A percentile compares a stretch with the other conserved stretches of the same genome.
Conservation (phyloP, 306 rosid genomes). For the Betula pendula region DNA sequence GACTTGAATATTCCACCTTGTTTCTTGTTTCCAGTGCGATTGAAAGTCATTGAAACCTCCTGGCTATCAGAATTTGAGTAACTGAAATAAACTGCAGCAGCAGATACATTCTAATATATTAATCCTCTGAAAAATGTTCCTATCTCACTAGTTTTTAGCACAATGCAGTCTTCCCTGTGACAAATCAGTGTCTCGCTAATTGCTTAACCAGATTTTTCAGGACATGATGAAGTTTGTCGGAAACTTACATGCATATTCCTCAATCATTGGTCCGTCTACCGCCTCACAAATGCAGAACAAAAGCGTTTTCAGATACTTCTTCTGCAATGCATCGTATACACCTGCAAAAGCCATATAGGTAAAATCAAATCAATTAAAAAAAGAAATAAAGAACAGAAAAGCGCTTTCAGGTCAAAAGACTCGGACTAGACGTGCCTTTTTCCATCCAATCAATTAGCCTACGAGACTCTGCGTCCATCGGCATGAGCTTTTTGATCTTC, state of each 20-base stretch:
- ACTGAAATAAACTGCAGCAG: conserved; percentile 76
- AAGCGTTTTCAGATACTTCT: conserved; percentile 84
- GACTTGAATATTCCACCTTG: conserved; percentile 75
- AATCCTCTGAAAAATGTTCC: conserved; percentile 13
- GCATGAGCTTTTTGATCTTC: conserved; percentile 95
- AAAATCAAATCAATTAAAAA: conserved; percentile 4
- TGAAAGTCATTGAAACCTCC: conserved; percentile 84
- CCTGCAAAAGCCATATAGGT: conserved; percentile 45
- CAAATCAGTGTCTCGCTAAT: background rate
- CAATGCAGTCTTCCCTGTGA: background rate
- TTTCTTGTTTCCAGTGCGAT: conserved; percentile 79
- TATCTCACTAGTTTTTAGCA: conserved; percentile 3
- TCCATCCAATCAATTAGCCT: conserved; percentile 98
- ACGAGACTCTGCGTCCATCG: conserved; percentile 90
- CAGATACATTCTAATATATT: background rate
- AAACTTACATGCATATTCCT: conserved; percentile 90
- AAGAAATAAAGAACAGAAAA: background rate
- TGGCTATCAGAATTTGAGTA: conserved; percentile 72
- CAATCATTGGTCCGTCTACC: conserved; percentile 90
- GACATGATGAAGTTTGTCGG: conserved; percentile 3
- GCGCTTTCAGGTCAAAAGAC: conserved; percentile 8
- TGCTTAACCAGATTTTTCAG: background rate
- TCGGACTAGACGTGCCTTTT: conserved; percentile 51
- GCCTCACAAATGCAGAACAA: conserved; percentile 80
- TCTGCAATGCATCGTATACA: conserved; percentile 84